Evolutionary conservation across 805 yeast genomes (phyloP).

Genomic region (Wickerhamiella azymoides): DNA sequence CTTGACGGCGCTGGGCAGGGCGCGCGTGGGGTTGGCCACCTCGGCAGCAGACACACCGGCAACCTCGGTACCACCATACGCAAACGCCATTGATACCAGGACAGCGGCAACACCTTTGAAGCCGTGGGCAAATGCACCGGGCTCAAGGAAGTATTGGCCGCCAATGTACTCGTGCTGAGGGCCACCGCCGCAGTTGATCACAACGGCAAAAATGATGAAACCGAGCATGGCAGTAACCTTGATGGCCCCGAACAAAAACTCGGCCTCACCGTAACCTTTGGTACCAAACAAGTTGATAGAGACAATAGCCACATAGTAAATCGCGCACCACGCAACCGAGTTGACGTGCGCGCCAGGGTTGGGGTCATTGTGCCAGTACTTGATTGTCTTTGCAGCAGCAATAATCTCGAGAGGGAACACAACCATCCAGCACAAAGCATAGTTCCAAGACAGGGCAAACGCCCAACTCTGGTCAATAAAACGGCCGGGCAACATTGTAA

Average conservation of each 20-base stretch:
- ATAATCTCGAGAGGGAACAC: conserved; percentile 52
- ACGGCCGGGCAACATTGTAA: conserved; percentile 49
- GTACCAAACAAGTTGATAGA: conserved; percentile 41
- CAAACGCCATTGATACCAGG: conserved; percentile 52
- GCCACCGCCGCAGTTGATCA: conserved; percentile 37
- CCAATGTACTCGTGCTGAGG: conserved; percentile 60
- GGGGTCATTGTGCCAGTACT: conserved; percentile 39
- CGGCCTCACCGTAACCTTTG: conserved; percentile 52
- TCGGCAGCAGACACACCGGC: conserved; percentile 68
- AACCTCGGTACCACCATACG: conserved; percentile 64
- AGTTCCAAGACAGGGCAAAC: conserved; percentile 54
- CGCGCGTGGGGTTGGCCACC: conserved; percentile 48
- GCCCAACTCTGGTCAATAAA: conserved; percentile 56
- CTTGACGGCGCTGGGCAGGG: conserved; percentile 61
- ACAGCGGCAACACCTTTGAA: conserved; percentile 32
- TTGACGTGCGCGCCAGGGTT: conserved; percentile 27
- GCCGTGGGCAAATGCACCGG: conserved; percentile 46
- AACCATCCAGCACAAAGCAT: conserved; percentile 40
- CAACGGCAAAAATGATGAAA: conserved; percentile 44
- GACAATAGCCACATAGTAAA: conserved; percentile 39
- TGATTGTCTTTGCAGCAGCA: conserved; percentile 42
- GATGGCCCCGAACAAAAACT: conserved; percentile 41
- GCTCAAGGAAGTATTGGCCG: conserved; percentile 52
- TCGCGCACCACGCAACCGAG: conserved; percentile 41
- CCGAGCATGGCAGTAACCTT: conserved; percentile 47